These are phyloP conservation scores for Picochlorum sp. DNA, from an alignment of 139 green algal genomes.

Conservation along the genomic window DNA sequence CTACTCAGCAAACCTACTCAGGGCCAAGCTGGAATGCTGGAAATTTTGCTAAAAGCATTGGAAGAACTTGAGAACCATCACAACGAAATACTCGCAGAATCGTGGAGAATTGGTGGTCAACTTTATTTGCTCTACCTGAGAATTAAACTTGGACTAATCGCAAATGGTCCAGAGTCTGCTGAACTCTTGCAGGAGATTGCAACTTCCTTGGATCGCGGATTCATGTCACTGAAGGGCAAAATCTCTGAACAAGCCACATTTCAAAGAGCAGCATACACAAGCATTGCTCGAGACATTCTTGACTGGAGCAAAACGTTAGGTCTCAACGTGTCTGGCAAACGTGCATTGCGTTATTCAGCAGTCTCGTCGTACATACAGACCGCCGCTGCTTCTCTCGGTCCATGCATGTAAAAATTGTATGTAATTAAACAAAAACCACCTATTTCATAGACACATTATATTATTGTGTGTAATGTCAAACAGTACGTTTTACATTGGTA, in stretches of 20 bases:
- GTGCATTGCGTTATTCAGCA: no score
- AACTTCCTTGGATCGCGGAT: neutral
- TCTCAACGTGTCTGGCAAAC: no score
- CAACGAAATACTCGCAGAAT: no score
- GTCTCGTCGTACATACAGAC: no score
- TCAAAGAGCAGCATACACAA: constrained; percentile 9
- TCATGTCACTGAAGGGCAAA: no score
- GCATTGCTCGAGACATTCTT: constrained; percentile 3
- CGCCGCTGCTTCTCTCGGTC: no score
- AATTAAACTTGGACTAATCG: neutral
- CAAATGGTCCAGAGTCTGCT: neutral
- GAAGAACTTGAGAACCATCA: neutral
- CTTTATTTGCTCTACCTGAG: constrained; percentile 23
- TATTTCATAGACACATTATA: no score
- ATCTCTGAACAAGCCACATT: neutral
- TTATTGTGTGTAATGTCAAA: no score
- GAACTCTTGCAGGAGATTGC: neutral
- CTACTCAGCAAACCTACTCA: constrained; percentile 8
- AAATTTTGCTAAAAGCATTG: neutral
- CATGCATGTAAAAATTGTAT: no score
- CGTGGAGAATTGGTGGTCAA: constrained; percentile 21
- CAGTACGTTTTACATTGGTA: no score
- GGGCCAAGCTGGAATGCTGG: neutral
- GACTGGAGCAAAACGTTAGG: no score
- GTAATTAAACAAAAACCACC: no score